Percentiles rank a stretch among this genome's conserved stretches.
These are phyloP conservation scores for Tremella fuciformis DNA, from an alignment of 768 basidiomycete genomes.

Conservation along the genomic window DNA sequence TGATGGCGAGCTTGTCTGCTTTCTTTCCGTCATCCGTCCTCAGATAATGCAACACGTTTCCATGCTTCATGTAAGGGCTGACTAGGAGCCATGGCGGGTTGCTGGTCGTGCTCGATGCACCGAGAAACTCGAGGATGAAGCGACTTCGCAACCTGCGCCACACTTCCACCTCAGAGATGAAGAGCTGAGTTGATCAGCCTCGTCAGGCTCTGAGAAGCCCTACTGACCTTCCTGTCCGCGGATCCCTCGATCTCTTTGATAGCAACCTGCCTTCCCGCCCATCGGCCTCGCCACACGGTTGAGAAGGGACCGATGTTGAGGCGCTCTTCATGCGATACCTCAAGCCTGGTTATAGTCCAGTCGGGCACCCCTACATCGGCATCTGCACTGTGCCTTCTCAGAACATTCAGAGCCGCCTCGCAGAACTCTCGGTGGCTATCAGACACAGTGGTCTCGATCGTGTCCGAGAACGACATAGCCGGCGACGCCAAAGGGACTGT, in stretches of 20 bases:
- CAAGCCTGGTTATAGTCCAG: conserved; percentile 58
- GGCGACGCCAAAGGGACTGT: neutral
- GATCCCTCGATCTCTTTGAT: conserved; percentile 56
- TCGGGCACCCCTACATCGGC: conserved; percentile 33
- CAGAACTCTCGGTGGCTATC: conserved; percentile 27
- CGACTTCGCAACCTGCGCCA: conserved; percentile 70
- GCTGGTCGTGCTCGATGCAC: conserved; percentile 69
- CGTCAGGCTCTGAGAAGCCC: neutral
- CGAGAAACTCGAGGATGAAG: conserved; percentile 70
- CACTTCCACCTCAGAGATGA: conserved; percentile 66
- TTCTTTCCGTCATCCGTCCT: conserved; percentile 47
- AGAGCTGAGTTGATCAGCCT: conserved; percentile 52
- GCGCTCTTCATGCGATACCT: conserved; percentile 67
- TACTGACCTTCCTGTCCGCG: conserved; percentile 15
- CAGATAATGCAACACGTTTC: conserved; percentile 64
- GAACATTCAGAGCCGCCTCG: conserved; percentile 36
- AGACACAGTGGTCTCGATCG: neutral
- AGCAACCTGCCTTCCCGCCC: conserved; percentile 59
- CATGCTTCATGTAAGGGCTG: conserved; percentile 67
- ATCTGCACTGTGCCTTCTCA: conserved; percentile 29
- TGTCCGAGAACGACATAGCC: neutral
- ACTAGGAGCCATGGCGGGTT: conserved; percentile 78
- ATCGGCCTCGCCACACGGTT: conserved; percentile 71
- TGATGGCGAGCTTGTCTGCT: conserved; percentile 43
- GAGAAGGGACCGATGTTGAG: conserved; percentile 73